These are phyloP conservation scores for Suillus americanus DNA, from an alignment of 768 basidiomycete species.

Conservation along the genomic window DNA sequence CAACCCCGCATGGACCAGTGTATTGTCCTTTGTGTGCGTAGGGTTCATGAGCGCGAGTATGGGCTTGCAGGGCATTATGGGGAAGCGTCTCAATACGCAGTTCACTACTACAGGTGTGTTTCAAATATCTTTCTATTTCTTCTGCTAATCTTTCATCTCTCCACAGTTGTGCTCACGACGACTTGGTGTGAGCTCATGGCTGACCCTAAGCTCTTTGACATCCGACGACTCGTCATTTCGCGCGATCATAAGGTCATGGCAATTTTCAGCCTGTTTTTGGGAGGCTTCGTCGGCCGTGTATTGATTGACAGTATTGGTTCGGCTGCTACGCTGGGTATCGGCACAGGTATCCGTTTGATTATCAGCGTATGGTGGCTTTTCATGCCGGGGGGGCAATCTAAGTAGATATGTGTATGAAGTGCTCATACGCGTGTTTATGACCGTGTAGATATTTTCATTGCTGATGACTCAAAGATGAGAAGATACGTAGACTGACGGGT, in stretches of 20 bases:
- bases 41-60: conserved; percentile 80
- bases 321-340: conserved; percentile 65
- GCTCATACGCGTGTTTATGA: not conserved
- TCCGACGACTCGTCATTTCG: conserved; percentile 48
- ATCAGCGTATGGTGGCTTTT: conserved; percentile 67
- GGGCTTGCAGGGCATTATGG: conserved; percentile 85
- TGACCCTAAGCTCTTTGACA: conserved; percentile 71
- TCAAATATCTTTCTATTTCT: not conserved
- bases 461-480: not conserved
- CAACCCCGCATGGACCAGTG: conserved; percentile 69
- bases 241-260: conserved; percentile 76
- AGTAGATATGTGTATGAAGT: not conserved
- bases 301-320: conserved; percentile 60
- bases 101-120: conserved; percentile 73
- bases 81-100: conserved; percentile 76
- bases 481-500: not conserved
- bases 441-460: not conserved
- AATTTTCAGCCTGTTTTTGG: conserved; percentile 67
- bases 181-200: conserved; percentile 88
- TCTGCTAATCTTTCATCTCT: conserved; percentile 7
- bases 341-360: conserved; percentile 58
- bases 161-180: conserved; percentile 75
- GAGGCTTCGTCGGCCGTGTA: conserved; percentile 67
- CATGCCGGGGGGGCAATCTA: conserved; percentile 40
- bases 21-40: conserved; percentile 64